Evolutionary conservation across 2,329 filamentous ascomycete species (phyloP).

Genomic region (Neurospora sp.): DNA sequence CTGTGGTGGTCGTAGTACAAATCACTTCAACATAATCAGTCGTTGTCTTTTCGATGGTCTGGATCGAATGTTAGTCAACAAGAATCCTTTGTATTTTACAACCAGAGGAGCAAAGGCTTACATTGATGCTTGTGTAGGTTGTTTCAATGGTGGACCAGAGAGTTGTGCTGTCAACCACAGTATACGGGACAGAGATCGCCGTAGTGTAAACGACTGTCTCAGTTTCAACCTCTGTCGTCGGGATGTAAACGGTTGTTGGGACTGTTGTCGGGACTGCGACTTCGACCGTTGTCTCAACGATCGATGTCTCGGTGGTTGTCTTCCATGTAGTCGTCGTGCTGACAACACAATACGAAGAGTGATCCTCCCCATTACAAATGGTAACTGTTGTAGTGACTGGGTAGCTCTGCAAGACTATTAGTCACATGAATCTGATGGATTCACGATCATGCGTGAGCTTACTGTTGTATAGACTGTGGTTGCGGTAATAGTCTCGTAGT

Average conservation of each 20-base stretch:
- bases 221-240: conserved; percentile 1
- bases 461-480: conserved; percentile 13
- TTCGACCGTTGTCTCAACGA: background rate
- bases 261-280: background rate
- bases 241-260: background rate
- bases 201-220: background rate
- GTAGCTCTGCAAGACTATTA: conserved; percentile 10
- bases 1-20: conserved; percentile 3
- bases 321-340: conserved; percentile 14
- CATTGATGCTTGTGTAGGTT: background rate
- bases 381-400: conserved; percentile 13
- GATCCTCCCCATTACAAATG: conserved; percentile 10
- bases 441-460: background rate
- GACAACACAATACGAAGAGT: conserved; percentile 8
- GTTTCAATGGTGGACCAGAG: background rate
- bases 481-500: conserved; percentile 7
- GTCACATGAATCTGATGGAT: background rate
- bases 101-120: background rate
- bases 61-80: background rate
- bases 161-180: background rate
- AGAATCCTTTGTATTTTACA: background rate
- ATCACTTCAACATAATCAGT: conserved; percentile 2
- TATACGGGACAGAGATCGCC: background rate
- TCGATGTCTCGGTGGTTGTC: conserved; percentile 7
- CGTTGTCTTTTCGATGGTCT: background rate